A percentile compares a stretch with the other conserved stretches of the same genome.
These are phyloP conservation scores for Aureobasidium melanogenum DNA, from an alignment of 2,329 filamentous ascomycete species.

Conservation along the genomic window DNA sequence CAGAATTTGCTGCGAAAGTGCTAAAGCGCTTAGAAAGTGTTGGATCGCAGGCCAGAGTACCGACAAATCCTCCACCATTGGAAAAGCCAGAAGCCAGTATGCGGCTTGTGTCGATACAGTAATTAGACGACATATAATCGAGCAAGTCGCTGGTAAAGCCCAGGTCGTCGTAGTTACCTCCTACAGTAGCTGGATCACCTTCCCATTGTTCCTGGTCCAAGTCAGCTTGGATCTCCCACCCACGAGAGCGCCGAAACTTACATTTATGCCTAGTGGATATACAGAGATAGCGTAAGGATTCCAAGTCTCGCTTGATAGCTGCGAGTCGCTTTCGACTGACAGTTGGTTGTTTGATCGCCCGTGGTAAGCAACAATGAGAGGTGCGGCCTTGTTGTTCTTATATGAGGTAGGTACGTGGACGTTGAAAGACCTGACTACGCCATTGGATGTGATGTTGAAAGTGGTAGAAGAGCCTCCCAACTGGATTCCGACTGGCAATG, in stretches of 20 bases:
- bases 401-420: slow-evolving; percentile 34
- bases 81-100: slow-evolving; percentile 43
- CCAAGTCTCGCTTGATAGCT: slow-evolving; percentile 37
- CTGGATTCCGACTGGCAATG: slow-evolving; percentile 17
- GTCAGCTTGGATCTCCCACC: slow-evolving; percentile 33
- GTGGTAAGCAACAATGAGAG: slow-evolving; percentile 42
- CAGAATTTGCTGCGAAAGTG: slow-evolving; percentile 41
- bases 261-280: slow-evolving; percentile 38
- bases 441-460: slow-evolving; percentile 18
- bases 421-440: slow-evolving; percentile 27
- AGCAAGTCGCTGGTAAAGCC: slow-evolving; percentile 35
- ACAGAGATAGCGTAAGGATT: slow-evolving; percentile 37
- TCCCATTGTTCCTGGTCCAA: slow-evolving; percentile 30
- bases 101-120: slow-evolving; percentile 37
- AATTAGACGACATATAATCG: slow-evolving; percentile 24
- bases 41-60: slow-evolving; percentile 39
- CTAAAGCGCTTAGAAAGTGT: slow-evolving; percentile 34
- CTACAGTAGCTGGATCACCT: slow-evolving; percentile 32
- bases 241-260: slow-evolving; percentile 26
- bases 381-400: slow-evolving; percentile 26
- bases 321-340: slow-evolving; percentile 34
- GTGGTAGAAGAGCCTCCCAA: slow-evolving; percentile 16
- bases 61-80: slow-evolving; percentile 44
- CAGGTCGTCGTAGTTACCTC: slow-evolving; percentile 30
- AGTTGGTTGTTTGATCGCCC: slow-evolving; percentile 31